These are phyloP conservation scores for Akanthomyces muscarius DNA, from an alignment of 2,329 filamentous ascomycete species.

Conservation along the genomic window DNA sequence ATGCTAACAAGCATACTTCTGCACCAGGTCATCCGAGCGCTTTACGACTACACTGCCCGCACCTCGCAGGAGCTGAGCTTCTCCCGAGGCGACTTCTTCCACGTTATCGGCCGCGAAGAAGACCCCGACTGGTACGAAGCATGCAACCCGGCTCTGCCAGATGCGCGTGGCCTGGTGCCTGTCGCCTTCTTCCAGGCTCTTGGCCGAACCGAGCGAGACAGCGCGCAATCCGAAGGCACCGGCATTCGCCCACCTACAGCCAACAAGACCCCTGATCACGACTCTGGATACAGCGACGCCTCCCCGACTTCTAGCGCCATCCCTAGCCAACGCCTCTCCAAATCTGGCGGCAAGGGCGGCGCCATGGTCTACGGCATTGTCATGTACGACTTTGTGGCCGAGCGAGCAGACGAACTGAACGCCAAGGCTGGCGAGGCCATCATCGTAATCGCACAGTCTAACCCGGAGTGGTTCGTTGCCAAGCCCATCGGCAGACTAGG, in stretches of 20 bases:
- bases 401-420: slow-evolving; percentile 91
- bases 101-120: slow-evolving; percentile 94
- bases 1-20: not conserved
- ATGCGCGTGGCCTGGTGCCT: slow-evolving; percentile 85
- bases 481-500: slow-evolving; percentile 98
- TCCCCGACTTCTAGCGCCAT: slow-evolving; percentile 24
- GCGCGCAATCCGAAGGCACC: slow-evolving; percentile 61
- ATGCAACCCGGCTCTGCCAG: slow-evolving; percentile 86
- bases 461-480: slow-evolving; percentile 98
- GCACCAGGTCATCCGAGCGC: slow-evolving; percentile 87
- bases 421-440: slow-evolving; percentile 94
- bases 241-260: slow-evolving; percentile 36
- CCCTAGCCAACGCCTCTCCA: slow-evolving; percentile 39
- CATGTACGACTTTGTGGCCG: slow-evolving; percentile 93
- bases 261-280: slow-evolving; percentile 68
- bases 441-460: slow-evolving; percentile 97
- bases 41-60: slow-evolving; percentile 85
- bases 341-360: slow-evolving; percentile 53
- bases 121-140: slow-evolving; percentile 97
- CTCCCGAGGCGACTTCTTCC: slow-evolving; percentile 93
- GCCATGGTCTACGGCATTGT: slow-evolving; percentile 96
- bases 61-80: slow-evolving; percentile 80
- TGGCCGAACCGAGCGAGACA: slow-evolving; percentile 88
- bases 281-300: slow-evolving; percentile 70
- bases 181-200: slow-evolving; percentile 91